Base-by-base conservation (phyloP, 805 yeast species). In the Yarrowia keelungensis region DNA sequence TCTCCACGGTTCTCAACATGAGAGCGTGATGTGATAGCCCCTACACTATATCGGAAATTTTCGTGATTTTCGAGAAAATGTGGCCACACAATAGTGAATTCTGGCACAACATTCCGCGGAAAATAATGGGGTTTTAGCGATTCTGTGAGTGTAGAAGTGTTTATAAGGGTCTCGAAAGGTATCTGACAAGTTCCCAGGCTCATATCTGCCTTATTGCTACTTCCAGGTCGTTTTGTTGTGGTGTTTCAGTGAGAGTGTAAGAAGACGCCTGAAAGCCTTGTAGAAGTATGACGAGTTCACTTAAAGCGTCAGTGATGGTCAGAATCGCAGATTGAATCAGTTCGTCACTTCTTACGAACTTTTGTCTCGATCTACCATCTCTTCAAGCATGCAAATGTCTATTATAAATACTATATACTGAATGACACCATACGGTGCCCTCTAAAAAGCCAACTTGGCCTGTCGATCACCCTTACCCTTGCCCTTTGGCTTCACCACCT, bases 11-110 rank as follows among this genome's bases (percentile, higher is more conserved):
- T 45, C 51, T 45, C 65, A 59, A 19, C 11, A 32, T 59, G 65
- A 59, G 65, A 45, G 65, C 51, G 65, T 59, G 65, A 59, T 59
- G 51, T 43, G 50, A 58, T 58, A 58, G 50, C 64, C 50, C 64
- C 64, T 58, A 58, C 64, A 43, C 64, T 42, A 58, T 58, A 43
- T 58, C 50, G 64, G 64, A 19, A 19, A 58, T 26, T 47, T 26
- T 26, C 51, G 10, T 47, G 51, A 47, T 26, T 26, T 47, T 26
- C 5, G 11, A 16, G 36, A 47, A 19, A 26, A 47, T 3, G 38
- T 19, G 5, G 51, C 5, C 12, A 26, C 14, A 16, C 26, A 12
- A 8, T 26, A 38, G 11, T 47, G 51, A 15, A 26, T 5, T 22
- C 26, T 47, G 5, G 9, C 51, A 19, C 8, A 14, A 26, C 1